Evolutionary conservation across 352 stramenopile species (phyloP).

Genomic region (Bremia lactucae): DNA sequence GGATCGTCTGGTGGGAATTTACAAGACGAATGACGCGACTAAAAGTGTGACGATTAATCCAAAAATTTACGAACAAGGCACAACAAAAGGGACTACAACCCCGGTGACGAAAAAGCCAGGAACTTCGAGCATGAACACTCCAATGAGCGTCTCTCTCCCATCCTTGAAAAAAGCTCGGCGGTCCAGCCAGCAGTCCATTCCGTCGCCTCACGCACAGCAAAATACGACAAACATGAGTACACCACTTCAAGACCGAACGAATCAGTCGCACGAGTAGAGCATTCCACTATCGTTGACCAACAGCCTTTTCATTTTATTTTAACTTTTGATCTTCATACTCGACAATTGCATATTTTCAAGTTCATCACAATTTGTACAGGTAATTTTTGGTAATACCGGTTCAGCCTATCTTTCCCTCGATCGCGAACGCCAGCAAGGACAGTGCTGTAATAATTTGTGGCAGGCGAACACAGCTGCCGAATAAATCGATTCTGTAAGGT

Average conservation of each 20-base stretch:
- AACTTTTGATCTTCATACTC: too few species aligned
- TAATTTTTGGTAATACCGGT: too few species aligned
- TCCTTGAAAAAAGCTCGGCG: constrained; percentile 24
- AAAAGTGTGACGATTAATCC: constrained; percentile 99
- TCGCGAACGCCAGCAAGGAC: too few species aligned
- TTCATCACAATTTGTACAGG: too few species aligned
- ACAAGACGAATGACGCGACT: constrained; percentile 99
- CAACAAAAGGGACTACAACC: constrained; percentile 8
- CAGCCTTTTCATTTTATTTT: background rate
- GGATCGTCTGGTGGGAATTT: constrained; percentile 98
- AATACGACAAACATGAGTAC: constrained; percentile 7
- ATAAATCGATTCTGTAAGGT: too few species aligned
- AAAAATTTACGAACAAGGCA: constrained; percentile 65
- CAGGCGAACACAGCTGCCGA: too few species aligned
- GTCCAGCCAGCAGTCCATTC: constrained; percentile 20
- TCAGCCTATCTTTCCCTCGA: too few species aligned
- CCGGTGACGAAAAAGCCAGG: constrained; percentile 14
- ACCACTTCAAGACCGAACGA: constrained; percentile 34
- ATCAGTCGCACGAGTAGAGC: constrained; percentile 29
- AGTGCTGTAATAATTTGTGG: too few species aligned
- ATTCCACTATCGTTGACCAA: too few species aligned
- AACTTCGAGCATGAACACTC: constrained; percentile 15
- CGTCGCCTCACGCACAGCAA: constrained; percentile 15
- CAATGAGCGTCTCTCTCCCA: constrained; percentile 11
- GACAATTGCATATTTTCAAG: too few species aligned